Evolutionary conservation across 2,329 filamentous ascomycete species (phyloP), one percentile per base, ranked within the genome.

Genomic region (Stemphylium lycopersici): DNA sequence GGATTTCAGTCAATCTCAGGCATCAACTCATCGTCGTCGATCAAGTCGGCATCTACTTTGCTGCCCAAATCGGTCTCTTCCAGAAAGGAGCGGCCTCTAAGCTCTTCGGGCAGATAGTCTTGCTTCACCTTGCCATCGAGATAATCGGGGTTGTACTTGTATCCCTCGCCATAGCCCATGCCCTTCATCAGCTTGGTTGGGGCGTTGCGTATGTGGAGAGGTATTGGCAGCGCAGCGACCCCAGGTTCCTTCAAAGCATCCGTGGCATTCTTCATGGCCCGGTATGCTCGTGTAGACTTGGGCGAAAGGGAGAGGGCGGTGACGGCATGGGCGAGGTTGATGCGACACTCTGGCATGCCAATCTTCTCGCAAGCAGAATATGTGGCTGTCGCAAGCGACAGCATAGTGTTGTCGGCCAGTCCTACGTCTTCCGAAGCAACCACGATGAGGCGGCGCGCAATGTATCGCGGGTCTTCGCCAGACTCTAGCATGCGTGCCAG

Each of bases 61-160:
- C 84, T 88, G 1, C 93, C 93, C 52, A 99, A 73, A 75, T 98
- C 90, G 37, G 81, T 78, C 4, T 92, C 87, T 68, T 96, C 91
- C 33, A 98, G 75, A 69, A 98, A 98, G 16, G 68, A 80, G 42
- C 89, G 82, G 0, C 88, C 91, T 32, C 80, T 73, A 6, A 99
- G 75, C 50, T 84, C 84, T 10, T 91, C 88, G 0, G 95, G 95
- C n/a, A 99, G 76, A 75, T 98, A 99, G 20, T 93, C 89, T 78
- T 99, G 95, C 59, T 81, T 83, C 0, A 98, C 93, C 63, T 79
- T 85, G 0, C 95, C 95, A 56, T 93, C 86, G 45, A 84, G 77
- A 69, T 93, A 99, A 64, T 96, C 90, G 0, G 95, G 95, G 63
- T 96, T 96, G 70, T 99, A 98, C 76, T 98, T 98, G 76, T 99